Evolutionary conservation across 2,329 filamentous ascomycete species (phyloP), one percentile per base, ranked within the genome.

Genomic region (Trichoderma gracile): DNA sequence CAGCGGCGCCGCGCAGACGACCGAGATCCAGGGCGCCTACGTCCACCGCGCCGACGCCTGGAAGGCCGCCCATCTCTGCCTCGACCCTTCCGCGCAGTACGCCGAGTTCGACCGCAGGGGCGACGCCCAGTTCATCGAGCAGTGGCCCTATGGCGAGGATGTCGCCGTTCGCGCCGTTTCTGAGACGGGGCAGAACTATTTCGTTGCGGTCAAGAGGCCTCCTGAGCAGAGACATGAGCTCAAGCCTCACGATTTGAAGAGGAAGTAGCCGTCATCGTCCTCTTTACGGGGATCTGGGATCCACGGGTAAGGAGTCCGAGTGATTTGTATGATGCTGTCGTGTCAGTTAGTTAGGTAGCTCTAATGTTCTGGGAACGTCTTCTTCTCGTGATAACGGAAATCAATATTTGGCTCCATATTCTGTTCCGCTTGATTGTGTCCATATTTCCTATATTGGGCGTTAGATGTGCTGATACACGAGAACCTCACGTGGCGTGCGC

Each of bases 81-180:
- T 81, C 6, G 70, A 74, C 4, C 66, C 65, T n/a, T n/a, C n/a
- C 8, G 65, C 68, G 2, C 14, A 60, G 47, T 79, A 72, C 65
- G 75, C 67, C 0, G 71, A 79, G 69, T 78, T 76, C 54, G 75
- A 78, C 46, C 71, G 73, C 60, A 71, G 72, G 21, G 72, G 73
- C 12, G 71, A 70, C 25, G 63, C 65, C 23, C 56, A 68, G 23
- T 64, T 71, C 30, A 58, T 56, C 1, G 70, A 66, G 3, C 66
- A 78, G 63, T 81, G 79, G 78, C 78, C 79, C 2, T 82, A 76
- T 73, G 79, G 79, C 5, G 78, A 80, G 17, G 58, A 61, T 2
- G 75, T 78, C 2, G 64, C 79, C 1, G 76, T 78, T 15, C 79
- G 80, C 65, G 80, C 79, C 6, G 77, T 82, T 1, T 73, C 74